Evolutionary conservation across 371 early-diverging fungal genomes (phyloP).

Genomic region (Mortierella sp.): DNA sequence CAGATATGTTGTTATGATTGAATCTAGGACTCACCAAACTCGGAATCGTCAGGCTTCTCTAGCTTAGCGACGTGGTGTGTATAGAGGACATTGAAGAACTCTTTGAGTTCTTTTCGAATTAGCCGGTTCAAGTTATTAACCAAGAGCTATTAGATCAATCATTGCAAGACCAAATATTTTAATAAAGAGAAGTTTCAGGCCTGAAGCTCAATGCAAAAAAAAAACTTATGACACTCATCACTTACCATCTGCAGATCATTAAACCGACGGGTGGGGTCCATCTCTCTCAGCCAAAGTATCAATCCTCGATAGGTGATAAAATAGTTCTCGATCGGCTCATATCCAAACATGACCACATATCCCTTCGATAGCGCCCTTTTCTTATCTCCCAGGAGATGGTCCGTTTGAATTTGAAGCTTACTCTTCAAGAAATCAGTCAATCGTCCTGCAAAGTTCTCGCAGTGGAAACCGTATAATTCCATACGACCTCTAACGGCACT

Average conservation of each 20-base stretch:
- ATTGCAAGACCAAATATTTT: too few relatives aligned
- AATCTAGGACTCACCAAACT: constrained; percentile 44
- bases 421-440: constrained; percentile 81
- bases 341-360: constrained; percentile 63
- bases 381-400: constrained; percentile 66
- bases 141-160: constrained; percentile 58
- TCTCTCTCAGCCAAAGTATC: constrained; percentile 91
- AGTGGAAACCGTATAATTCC: constrained; percentile 81
- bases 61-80: constrained; percentile 47
- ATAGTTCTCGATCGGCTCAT: constrained; percentile 81
- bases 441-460: constrained; percentile 83
- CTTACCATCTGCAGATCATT: constrained; percentile 86
- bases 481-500: constrained; percentile 84
- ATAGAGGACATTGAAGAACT: constrained; percentile 59
- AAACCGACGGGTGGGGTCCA: constrained; percentile 85
- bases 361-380: constrained; percentile 60
- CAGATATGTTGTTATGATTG: not conserved
- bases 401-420: constrained; percentile 60
- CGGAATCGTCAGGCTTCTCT: constrained; percentile 58
- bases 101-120: constrained; percentile 71
- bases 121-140: constrained; percentile 70
- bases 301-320: constrained; percentile 88
- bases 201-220: too few relatives aligned
- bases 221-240: too few relatives aligned
- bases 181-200: too few relatives aligned